Conservation (phyloP, 1,284 basidiomycete genomes). For the Puccinia coronata region DNA sequence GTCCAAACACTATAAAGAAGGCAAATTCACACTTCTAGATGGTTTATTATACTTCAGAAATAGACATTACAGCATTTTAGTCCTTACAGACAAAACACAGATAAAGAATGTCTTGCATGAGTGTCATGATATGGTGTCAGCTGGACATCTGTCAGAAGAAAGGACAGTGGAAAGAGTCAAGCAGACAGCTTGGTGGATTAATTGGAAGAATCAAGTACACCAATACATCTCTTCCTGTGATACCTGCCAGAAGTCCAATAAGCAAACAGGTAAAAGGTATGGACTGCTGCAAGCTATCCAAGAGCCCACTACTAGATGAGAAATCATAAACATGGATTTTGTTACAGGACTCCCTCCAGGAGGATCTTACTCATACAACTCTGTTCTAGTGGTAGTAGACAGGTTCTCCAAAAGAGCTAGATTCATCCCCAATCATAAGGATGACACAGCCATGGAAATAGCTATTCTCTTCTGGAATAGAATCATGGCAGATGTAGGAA, state of each 20-base stretch:
- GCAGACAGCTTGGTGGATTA: constrained; percentile 27
- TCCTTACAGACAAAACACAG: neutral
- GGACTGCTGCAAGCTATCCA: no score
- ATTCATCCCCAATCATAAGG: neutral
- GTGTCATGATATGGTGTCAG: neutral
- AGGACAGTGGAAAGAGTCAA: constrained; percentile 19
- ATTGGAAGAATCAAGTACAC: neutral
- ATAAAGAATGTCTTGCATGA: neutral
- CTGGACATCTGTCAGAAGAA: neutral
- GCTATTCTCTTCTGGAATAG: constrained; percentile 23
- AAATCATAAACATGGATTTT: no score
- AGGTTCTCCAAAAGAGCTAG: neutral
- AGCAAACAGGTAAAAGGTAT: no score
- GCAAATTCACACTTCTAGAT: neutral
- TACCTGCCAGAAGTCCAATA: neutral
- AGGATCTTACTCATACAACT: neutral
- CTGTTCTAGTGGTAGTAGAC: constrained; percentile 16
- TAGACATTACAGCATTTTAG: neutral
- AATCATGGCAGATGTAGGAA: constrained; percentile 52
- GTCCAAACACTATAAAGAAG: neutral
- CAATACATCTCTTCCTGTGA: neutral
- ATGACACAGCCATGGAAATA: constrained; percentile 1
- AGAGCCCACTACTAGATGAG: no score
- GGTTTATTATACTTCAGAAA: constrained; percentile 18
- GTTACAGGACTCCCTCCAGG: no score